Conservation (phyloP, 441 rosid species). For the Omphalea diandra region DNA sequence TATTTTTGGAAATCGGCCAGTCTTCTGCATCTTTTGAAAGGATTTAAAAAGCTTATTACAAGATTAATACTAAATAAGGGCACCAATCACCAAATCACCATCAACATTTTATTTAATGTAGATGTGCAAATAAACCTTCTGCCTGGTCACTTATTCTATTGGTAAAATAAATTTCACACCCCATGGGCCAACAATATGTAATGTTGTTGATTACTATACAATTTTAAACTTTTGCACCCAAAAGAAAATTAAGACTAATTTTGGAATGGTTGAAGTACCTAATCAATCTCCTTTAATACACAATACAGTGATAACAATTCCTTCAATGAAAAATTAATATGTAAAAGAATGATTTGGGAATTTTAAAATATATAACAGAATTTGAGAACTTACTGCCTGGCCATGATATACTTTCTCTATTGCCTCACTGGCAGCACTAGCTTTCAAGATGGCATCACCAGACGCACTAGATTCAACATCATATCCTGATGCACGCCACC, state of each 20-base stretch:
- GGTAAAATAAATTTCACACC: background rate
- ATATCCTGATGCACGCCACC: slow-evolving; percentile 93
- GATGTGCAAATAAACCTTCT: background rate
- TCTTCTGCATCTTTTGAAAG: background rate
- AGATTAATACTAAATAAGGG: background rate
- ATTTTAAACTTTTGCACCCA: background rate
- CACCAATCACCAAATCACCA: background rate
- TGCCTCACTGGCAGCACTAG: slow-evolving; percentile 96
- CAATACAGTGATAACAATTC: background rate
- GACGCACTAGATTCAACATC: slow-evolving; percentile 99
- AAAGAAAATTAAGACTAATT: background rate
- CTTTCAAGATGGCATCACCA: slow-evolving; percentile 81
- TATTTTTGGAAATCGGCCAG: background rate
- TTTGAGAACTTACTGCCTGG: slow-evolving; percentile 53
- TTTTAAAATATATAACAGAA: background rate
- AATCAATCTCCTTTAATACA: too few relatives aligned
- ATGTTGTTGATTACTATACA: background rate
- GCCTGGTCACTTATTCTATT: background rate
- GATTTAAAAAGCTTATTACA: background rate
- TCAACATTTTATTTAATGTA: background rate
- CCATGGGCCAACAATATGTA: background rate
- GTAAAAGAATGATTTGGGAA: background rate
- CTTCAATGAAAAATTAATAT: background rate
- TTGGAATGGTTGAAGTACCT: background rate
- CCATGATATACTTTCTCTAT: slow-evolving; percentile 88